Base-by-base conservation (phyloP, 208 protist genomes). In the Acanthamoeba castellanii region DNA sequence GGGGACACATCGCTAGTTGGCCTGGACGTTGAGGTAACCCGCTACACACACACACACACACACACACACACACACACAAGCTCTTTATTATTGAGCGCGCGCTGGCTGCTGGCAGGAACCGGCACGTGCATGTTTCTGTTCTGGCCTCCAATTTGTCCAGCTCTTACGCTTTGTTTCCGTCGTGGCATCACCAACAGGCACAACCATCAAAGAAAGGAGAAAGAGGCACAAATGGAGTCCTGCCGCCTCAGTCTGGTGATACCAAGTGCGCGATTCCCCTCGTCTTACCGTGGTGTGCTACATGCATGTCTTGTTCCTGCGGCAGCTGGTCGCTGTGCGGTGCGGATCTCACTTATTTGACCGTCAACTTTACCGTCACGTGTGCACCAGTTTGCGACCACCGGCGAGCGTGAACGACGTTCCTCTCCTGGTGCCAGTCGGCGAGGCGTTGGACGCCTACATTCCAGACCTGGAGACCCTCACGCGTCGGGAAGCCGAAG, bases 391-490 rank as follows among this genome's bases (percentile, higher is more conserved):
- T 32, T 42, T 59, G 82, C 82, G 57, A 89, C 82, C 47, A 32
- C 18, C 82, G 25, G 9, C 52, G 9, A 32, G 9, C 50, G 27
- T n/a, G 22, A 68, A 66, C 55, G 87, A 92, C 61, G 34, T 92
- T 11, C 87, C 87, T 13, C 42, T 92, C 7, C 64, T 92, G 37
- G 87, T 92, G 55, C 87, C 87, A 8, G 42, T 92, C 4, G 87
- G 87, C 8, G 87, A 92, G 34, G 87, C 87, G 61, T 52, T 92
- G 52, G 87, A 92, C n/a, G 59, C 59, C 87, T 76, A 76, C 34
- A 78, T 92, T 76, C 87, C 87, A 34, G 61, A 92, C 47, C 37
- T 92, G 32, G 87, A 92, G 27, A 92, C 52, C 14, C 87, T 92
- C 25, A 92, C 87, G 20, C 87, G 61, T 9, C 34, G 61, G 2